phyloP scores from a whole-genome alignment of 2,329 filamentous ascomycete species.

The Alternaria solani region DNA sequence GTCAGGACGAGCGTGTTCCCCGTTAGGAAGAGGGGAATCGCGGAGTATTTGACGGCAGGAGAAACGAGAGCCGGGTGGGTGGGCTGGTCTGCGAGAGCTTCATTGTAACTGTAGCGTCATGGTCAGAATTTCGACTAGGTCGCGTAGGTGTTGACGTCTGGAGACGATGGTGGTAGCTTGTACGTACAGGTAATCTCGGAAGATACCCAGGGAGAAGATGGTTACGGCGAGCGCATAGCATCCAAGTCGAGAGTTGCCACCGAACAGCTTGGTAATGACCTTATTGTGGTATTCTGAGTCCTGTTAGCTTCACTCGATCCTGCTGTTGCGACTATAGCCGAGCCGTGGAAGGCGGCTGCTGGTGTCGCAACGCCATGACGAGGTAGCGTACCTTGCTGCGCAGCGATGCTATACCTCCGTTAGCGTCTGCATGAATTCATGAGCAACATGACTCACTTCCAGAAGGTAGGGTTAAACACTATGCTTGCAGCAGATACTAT shows the following conservation, averaged over 20 bases:
- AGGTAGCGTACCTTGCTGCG: constrained; percentile 72
- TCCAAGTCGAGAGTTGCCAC: constrained; percentile 76
- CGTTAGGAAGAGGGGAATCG: constrained; percentile 72
- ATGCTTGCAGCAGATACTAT: constrained; percentile 83
- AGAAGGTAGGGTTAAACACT: constrained; percentile 97
- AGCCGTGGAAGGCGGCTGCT: background rate
- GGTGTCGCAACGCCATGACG: background rate
- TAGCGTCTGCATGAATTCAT: background rate
- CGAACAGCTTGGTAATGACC: constrained; percentile 84
- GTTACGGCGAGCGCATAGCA: constrained; percentile 89
- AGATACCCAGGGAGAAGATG: constrained; percentile 90
- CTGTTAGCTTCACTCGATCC: constrained; percentile 9
- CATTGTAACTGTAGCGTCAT: constrained; percentile 72
- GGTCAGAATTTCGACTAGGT: constrained; percentile 4
- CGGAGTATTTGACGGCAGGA: constrained; percentile 67
- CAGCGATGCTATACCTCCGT: constrained; percentile 70
- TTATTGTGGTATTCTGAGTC: constrained; percentile 86
- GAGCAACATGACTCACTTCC: constrained; percentile 74
- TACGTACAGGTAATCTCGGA: constrained; percentile 72
- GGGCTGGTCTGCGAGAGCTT: constrained; percentile 78
- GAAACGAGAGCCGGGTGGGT: constrained; percentile 75
- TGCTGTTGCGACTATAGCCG: background rate
- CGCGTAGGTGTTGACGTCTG: background rate
- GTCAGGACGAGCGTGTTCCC: constrained; percentile 88
- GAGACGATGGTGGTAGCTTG: background rate